phyloP scores from a whole-genome alignment of 495 filamentous ascomycete genomes.

The Penicillium argentinense region DNA sequence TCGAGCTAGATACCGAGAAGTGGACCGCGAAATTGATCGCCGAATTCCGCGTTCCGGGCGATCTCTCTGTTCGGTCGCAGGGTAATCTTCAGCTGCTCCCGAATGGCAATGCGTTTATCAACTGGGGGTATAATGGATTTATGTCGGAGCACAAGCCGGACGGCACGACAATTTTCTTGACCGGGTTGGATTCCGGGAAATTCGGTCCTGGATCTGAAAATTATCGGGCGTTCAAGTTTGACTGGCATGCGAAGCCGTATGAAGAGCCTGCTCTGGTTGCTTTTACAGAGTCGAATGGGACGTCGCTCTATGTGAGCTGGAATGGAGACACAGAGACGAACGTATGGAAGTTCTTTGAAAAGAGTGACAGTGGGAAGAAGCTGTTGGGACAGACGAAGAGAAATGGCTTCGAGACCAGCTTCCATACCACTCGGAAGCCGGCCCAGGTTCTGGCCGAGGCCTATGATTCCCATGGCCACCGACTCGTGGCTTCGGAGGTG shows the following conservation, averaged over 20 bases:
- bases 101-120: conserved; percentile 48
- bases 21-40: conserved; percentile 32
- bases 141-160: conserved; percentile 48
- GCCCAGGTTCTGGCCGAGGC: conserved; percentile 10
- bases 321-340: conserved; percentile 34
- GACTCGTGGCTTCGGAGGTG: conserved; percentile 8
- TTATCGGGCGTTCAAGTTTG: conserved; percentile 20
- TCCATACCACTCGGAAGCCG: conserved; percentile 1
- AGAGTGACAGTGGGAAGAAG: conserved; percentile 5
- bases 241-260: conserved; percentile 17
- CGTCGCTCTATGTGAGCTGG: conserved; percentile 29
- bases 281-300: conserved; percentile 16
- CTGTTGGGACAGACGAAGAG: conserved; percentile 19
- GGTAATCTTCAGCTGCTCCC: conserved; percentile 53
- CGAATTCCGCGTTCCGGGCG: conserved; percentile 34
- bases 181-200: conserved; percentile 13
- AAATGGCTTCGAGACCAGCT: conserved; percentile 25
- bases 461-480: conserved; percentile 2
- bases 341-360: conserved; percentile 26
- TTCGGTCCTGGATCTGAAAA: conserved; percentile 14
- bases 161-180: conserved; percentile 39
- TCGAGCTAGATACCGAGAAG: conserved; percentile 42
- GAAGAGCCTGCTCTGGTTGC: conserved; percentile 24
- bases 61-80: conserved; percentile 46
- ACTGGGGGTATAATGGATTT: conserved; percentile 49